Base-by-base conservation (phyloP, 202 grass and related monocot species). In the Elaeis oleifera region DNA sequence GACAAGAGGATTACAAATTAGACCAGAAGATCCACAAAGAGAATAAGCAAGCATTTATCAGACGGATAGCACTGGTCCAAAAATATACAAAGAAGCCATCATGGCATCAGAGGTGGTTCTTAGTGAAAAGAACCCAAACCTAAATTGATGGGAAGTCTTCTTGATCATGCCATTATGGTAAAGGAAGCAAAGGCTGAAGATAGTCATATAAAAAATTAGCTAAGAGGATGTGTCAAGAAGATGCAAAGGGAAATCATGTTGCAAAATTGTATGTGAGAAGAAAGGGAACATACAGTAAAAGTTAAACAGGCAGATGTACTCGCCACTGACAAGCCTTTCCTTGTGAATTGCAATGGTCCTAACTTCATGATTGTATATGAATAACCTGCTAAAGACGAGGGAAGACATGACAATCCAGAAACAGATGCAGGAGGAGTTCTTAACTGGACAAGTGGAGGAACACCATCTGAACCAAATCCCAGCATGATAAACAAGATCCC, bases 291-390 rank as follows among this genome's bases (percentile, higher is more conserved):
- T 97, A 92, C 92, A n/a, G 79, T 84, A 65, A 97, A 97, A n/a
- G 92, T 75, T 67, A 92, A 81, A 70, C 76, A 91, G 60, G 92
- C 87, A 4, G 88, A 89, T 70, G 92, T 92, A 83, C 84, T 97
- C 64, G 92, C 92, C 49, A 97, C 81, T 32, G 87, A 85, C 32
- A 97, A 51, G 24, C 87, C 87, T 86, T 97, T 97, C 79, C 92
- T 89, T 78, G 92, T 97, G 74, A 97, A 86, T 67, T 86, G 76
- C 26, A 97, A 69, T 49, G 92, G 92, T 19, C 92, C 92, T 53
- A 91, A 51, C 83, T 97, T 89, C 72, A 91, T 83, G 64, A 97
- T 83, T 61, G 79, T 85, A 78, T 97, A 97, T 72, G 88, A 84
- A 65, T 97, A 97, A 36, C 84, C 82, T 72, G 60, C 56, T 67